A percentile compares a stretch with the other conserved stretches of the same genome.
Conservation (phyloP, 83 land plant species). For the Thuja plicata region DNA sequence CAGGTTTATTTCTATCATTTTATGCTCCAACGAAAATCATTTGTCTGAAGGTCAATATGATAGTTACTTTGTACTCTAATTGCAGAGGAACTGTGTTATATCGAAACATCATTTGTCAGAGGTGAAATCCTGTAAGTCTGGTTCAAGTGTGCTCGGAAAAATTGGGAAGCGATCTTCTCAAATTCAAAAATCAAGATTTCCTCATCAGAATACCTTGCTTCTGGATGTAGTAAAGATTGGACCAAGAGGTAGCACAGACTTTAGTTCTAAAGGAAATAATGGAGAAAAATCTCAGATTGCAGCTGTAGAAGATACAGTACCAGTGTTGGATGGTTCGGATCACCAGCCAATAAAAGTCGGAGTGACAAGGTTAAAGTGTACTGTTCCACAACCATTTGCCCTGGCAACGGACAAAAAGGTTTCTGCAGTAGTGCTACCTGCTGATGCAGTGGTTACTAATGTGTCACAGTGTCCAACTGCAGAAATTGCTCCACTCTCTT, state of each 20-base stretch:
- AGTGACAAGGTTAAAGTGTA: slow-evolving; percentile 24
- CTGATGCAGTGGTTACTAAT: slow-evolving; percentile 11
- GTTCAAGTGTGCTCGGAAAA: slow-evolving; percentile 2
- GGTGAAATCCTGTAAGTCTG: background rate
- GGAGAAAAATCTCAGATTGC: slow-evolving; percentile 10
- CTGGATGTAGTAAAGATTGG: background rate
- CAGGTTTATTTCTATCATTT: background rate
- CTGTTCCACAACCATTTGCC: slow-evolving; percentile 49
- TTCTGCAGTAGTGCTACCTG: slow-evolving; percentile 27
- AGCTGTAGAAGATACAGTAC: background rate
- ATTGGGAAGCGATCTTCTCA: slow-evolving; percentile 1
- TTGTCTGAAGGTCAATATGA: background rate
- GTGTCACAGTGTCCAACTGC: slow-evolving; percentile 8
- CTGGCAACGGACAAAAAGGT: slow-evolving; percentile 62
- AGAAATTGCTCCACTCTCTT: background rate
- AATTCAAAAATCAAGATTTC: slow-evolving; percentile 7
- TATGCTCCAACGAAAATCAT: background rate
- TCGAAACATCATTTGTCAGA: background rate
- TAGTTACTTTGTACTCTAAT: background rate
- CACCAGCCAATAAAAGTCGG: slow-evolving; percentile 18
- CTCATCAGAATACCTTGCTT: background rate
- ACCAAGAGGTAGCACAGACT: slow-evolving; percentile 2
- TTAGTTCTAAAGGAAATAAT: slow-evolving; percentile 6
- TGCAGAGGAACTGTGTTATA: background rate
- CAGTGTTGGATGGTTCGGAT: slow-evolving; percentile 7